A percentile compares a stretch with the other conserved stretches of the same genome.
phyloP scores from a whole-genome alignment of 805 yeast genomes.

The Starmerella bombi region DNA sequence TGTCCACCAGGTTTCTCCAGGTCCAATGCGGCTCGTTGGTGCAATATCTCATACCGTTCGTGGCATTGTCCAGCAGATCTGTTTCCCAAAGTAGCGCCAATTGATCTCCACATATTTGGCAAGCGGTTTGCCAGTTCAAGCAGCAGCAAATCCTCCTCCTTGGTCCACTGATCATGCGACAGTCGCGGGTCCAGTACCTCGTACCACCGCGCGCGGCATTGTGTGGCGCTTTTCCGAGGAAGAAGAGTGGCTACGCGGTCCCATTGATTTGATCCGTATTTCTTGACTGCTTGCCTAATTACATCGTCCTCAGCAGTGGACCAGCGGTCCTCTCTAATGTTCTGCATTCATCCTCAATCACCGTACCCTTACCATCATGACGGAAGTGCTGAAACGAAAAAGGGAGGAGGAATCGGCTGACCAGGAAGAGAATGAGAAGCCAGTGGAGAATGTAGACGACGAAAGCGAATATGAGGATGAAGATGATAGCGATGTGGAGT shows the following conservation, averaged over 20 bases:
- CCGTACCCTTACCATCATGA: neutral
- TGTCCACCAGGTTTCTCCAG: conserved; percentile 23
- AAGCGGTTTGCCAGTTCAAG: conserved; percentile 51
- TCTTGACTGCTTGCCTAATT: conserved; percentile 77
- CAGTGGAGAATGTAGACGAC: conserved; percentile 17
- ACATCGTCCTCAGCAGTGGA: conserved; percentile 75
- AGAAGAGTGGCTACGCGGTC: conserved; percentile 76
- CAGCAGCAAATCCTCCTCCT: conserved; percentile 62
- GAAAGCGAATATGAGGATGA: conserved; percentile 8
- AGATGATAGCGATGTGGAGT: conserved; percentile 60
- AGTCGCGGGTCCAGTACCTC: conserved; percentile 75
- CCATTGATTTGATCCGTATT: conserved; percentile 94
- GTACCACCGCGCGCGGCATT: conserved; percentile 84
- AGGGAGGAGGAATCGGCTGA: conserved; percentile 5
- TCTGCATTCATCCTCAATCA: neutral
- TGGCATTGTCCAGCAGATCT: conserved; percentile 79
- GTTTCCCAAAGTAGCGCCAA: conserved; percentile 57
- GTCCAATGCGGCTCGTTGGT: neutral
- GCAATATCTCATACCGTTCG: conserved; percentile 44
- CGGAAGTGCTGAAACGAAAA: neutral
- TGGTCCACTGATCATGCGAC: conserved; percentile 51
- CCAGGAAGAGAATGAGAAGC: conserved; percentile 33
- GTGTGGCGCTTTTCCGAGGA: conserved; percentile 76
- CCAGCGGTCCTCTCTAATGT: conserved; percentile 81
- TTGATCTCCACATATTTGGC: conserved; percentile 92